These are phyloP conservation scores for Typha latifolia DNA, from an alignment of 176 grass and related monocot species.

Conservation along the genomic window DNA sequence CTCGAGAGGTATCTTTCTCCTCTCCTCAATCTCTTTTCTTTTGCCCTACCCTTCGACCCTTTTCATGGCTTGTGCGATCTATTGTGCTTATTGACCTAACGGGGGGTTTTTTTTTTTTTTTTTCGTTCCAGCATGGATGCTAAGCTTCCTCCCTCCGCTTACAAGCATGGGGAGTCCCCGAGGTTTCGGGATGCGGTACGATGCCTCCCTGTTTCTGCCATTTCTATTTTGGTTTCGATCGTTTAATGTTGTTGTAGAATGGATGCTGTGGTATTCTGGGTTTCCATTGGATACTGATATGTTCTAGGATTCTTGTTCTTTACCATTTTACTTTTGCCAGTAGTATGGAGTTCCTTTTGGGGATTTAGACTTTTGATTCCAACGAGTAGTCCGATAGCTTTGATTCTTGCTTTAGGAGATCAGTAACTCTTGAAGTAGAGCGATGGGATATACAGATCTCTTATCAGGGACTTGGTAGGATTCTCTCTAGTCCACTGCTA, in stretches of 20 bases:
- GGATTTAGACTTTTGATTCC: too few species aligned
- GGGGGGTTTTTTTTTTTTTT: not conserved
- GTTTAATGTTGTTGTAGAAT: not conserved
- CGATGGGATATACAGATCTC: too few species aligned
- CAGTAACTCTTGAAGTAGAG: too few species aligned
- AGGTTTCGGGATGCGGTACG: conserved; percentile 6
- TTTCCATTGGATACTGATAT: too few species aligned
- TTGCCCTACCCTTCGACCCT: not conserved
- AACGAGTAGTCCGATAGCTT: too few species aligned
- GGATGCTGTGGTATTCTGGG: too few species aligned
- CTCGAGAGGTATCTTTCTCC: conserved; percentile 30
- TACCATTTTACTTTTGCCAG: too few species aligned
- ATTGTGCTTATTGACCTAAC: not conserved
- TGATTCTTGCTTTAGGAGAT: too few species aligned
- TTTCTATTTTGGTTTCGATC: not conserved
- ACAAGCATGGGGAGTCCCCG: conserved; percentile 10
- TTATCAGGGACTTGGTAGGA: too few species aligned
- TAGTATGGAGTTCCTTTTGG: too few species aligned
- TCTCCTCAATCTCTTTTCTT: not conserved
- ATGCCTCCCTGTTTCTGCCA: not conserved
- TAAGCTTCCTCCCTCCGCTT: conserved; percentile 42
- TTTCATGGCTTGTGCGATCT: not conserved
- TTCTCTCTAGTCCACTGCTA: too few species aligned
- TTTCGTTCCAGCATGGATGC: conserved; percentile 43
- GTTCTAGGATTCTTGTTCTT: too few species aligned